Base-by-base conservation (phyloP, 495 filamentous ascomycete species). In the Aspergillus olivimuriae region DNA sequence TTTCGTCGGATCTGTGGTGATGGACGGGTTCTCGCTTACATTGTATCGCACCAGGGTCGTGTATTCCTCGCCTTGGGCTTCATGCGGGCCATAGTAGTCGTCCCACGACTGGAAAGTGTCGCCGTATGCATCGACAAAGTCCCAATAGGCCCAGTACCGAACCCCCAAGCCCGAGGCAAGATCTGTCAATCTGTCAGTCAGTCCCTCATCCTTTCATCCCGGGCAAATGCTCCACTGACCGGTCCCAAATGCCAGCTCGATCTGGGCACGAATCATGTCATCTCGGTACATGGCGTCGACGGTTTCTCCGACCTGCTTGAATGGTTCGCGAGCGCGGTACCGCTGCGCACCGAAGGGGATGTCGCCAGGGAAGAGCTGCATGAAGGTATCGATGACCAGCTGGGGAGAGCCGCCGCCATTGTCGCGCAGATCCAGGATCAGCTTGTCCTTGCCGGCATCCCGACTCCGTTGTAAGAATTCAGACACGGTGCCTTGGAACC, bases 341-440 rank as follows among this genome's bases (percentile, higher is more conserved):
- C 70, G 61, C 46, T 56, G 61, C 3, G 68, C 75, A 7, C 50
- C 59, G 45, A 63, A 76, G 14, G 71, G 62, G 18, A 60, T 52
- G 12, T 65, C 59, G 8, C 55, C 55, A 8, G 74, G 73, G 53
- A 79, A 79, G 55, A 79, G 74, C 33, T 66, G 69, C 51, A 65
- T 70, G 57, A 78, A 78, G 4, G 63, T 57, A 45, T 75, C 72
- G 18, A 60, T 55, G 26, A 69, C 70, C 18, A 72, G 56, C 2
- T 63, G 44, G 3, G 58, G 48, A 18, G 53, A 43, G 2, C 74
- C 74, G 10, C 74, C 74, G 16, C 21, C 35, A 44, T 79, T 79
- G 34, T 65, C 56, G 34, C 74, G 69, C 0, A 79, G 51, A 53
- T 79, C 74, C 28, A 79, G 70, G 30, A 79, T 61, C 10, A 77